Conservation (phyloP, 441 rosid genomes). For the Populus hybrid region DNA sequence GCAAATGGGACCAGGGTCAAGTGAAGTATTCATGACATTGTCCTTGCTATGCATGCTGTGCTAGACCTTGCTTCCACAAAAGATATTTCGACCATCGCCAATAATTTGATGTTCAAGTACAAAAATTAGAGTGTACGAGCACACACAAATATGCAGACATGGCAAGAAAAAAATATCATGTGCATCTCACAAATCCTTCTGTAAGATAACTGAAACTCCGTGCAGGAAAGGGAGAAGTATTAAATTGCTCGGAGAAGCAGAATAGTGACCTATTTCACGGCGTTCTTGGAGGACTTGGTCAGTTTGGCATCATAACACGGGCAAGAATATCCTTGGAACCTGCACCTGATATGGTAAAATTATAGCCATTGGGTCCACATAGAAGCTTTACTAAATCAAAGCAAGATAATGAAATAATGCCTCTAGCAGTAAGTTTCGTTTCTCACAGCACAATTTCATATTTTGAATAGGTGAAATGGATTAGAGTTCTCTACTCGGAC, state of each 20-base stretch:
- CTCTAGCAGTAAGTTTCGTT: neutral
- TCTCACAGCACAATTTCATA: slow-evolving; percentile 17
- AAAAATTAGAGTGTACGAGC: neutral
- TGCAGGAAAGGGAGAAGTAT: slow-evolving; percentile 89
- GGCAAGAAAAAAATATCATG: neutral
- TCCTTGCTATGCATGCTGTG: neutral
- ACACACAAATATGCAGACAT: neutral
- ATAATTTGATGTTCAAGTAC: neutral
- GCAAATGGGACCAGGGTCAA: slow-evolving; percentile 11
- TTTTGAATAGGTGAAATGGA: slow-evolving; percentile 83
- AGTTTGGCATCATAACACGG: slow-evolving; percentile 92
- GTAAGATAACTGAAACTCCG: slow-evolving; percentile 19
- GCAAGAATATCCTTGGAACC: slow-evolving; percentile 86
- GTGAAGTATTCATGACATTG: neutral
- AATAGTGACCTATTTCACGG: slow-evolving; percentile 79
- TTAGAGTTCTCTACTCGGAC: slow-evolving; percentile 78
- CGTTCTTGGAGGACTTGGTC: slow-evolving; percentile 97
- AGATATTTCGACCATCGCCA: slow-evolving; percentile 1
- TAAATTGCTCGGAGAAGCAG: slow-evolving; percentile 75
- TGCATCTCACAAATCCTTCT: slow-evolving; percentile 15
- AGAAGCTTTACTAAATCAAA: neutral
- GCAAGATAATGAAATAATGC: neutral
- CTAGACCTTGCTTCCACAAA: slow-evolving; percentile 9
- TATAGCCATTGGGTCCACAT: slow-evolving; percentile 12
- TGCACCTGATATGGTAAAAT: slow-evolving; percentile 82